These are phyloP conservation scores for Cubamyces lactineus DNA, from an alignment of 768 basidiomycete species.

Conservation along the genomic window DNA sequence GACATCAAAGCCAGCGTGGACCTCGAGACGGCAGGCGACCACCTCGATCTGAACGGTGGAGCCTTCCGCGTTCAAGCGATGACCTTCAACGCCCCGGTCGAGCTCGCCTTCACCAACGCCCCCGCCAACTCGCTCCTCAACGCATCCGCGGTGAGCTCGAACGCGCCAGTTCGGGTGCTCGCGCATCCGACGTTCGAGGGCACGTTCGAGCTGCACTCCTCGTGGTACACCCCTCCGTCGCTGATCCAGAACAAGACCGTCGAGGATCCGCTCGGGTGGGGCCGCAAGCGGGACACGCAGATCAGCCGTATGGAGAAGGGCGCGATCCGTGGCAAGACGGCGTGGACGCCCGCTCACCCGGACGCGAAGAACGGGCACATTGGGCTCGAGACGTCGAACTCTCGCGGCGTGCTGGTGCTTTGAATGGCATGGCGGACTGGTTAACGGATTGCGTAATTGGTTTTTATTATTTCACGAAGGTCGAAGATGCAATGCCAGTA, in stretches of 20 bases:
- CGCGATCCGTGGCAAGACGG: slow-evolving; percentile 10
- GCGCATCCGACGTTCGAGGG: slow-evolving; percentile 49
- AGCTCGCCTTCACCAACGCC: slow-evolving; percentile 36
- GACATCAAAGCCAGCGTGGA: slow-evolving; percentile 35
- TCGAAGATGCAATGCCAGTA: no score
- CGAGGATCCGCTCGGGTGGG: slow-evolving; percentile 41
- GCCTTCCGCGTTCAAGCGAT: slow-evolving; percentile 37
- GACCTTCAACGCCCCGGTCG: slow-evolving; percentile 40
- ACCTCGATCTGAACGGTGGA: slow-evolving; percentile 28
- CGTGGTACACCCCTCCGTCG: slow-evolving; percentile 26
- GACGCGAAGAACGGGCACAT: slow-evolving; percentile 16
- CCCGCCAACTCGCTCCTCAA: slow-evolving; percentile 41
- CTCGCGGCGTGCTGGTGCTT: neutral
- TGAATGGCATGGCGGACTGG: no score
- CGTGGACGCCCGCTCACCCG: slow-evolving; percentile 5
- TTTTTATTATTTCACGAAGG: no score
- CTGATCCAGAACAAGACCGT: slow-evolving; percentile 28
- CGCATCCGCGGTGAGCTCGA: slow-evolving; percentile 37
- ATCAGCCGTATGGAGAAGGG: slow-evolving; percentile 10
- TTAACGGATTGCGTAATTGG: no score
- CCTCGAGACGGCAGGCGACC: slow-evolving; percentile 31
- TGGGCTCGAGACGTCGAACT: slow-evolving; percentile 9
- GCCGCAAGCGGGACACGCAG: slow-evolving; percentile 37
- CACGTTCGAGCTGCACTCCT: slow-evolving; percentile 36
- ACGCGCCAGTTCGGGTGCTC: slow-evolving; percentile 34